Base-by-base conservation (phyloP, 306 rosid genomes). In the Citrullus amarus region DNA sequence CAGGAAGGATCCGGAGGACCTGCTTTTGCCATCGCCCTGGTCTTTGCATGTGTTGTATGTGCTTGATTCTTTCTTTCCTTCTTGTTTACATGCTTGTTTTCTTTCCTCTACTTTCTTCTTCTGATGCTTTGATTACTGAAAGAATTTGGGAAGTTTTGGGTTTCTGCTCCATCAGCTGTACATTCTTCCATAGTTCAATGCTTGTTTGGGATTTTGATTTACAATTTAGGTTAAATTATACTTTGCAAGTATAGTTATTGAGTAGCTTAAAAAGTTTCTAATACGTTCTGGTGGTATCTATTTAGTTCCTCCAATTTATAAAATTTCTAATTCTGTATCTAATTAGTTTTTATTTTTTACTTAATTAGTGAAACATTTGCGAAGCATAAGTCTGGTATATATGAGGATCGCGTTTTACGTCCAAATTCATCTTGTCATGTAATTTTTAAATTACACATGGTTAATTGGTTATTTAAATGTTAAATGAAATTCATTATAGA, bases 11-110 rank as follows among this genome's bases (percentile, higher is more conserved):
- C 90, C 22, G 91, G 89, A 17, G 91, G 92, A 66, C 53, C 98
- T 6, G 83, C 88, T 72, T 95, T 95, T 78, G 97, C 98, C 56
- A 30, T 91, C 62, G 92, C 98, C 1, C 82, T 91, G 5, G 88
- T 91, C 85, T 85, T 95, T 82, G 86, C 96, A 6, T 95, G 92
- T 75, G 85, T 95, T 82, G 97, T 95, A 89, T 54, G 93, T 84
- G 36, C 78, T 76, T 80, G n/a, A 17, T 68, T 75, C 78, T 9
- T 25, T 32, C 32, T 6, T 58, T 20, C 69, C 4, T 14, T 43
- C 62, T 80, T 58, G 75, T 16, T 11, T 20, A 25, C n/a, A 63
- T 71, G 44, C 7, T 61, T 36, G 13, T 44, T 38, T 73, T 78
- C 4, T 51, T 74, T 32, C 6, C 6, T 39, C 53, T 41, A 36